These are phyloP conservation scores for Hypoxylon subgilvum DNA, from an alignment of 495 filamentous ascomycete genomes.

Conservation along the genomic window DNA sequence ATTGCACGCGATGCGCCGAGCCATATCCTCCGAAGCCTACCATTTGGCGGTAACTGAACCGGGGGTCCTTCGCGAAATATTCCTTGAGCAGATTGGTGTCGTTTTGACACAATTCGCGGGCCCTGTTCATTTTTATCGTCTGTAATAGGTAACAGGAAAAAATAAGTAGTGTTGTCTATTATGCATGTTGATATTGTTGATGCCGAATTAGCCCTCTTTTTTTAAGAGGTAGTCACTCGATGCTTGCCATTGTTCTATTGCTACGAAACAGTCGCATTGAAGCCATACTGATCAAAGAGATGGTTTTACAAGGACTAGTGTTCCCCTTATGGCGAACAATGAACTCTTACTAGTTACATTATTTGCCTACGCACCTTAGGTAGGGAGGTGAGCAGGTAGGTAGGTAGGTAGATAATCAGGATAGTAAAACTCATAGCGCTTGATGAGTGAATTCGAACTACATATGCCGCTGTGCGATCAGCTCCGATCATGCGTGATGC, in stretches of 20 bases:
- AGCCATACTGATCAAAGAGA: slow-evolving; percentile 1
- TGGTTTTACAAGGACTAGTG: background rate
- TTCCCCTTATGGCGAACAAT: background rate
- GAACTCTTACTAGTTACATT: too few relatives aligned
- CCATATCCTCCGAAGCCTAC: background rate
- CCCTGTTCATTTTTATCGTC: background rate
- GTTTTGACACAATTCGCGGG: background rate
- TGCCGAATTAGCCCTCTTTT: background rate
- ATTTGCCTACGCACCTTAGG: too few relatives aligned
- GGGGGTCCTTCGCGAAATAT: background rate
- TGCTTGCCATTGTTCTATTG: background rate
- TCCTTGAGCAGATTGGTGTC: background rate
- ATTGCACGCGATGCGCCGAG: background rate
- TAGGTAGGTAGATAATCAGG: background rate
- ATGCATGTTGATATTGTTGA: background rate
- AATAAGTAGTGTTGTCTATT: background rate
- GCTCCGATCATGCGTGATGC: too few relatives aligned
- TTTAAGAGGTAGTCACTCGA: background rate
- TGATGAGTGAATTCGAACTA: too few relatives aligned
- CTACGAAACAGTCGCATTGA: background rate
- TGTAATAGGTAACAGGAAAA: background rate
- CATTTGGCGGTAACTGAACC: background rate
- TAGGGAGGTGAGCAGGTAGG: background rate
- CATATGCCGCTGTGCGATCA: too few relatives aligned
- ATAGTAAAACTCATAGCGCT: too few relatives aligned